Base-by-base conservation (phyloP, 768 basidiomycete genomes). In the Lentinula sp. region DNA sequence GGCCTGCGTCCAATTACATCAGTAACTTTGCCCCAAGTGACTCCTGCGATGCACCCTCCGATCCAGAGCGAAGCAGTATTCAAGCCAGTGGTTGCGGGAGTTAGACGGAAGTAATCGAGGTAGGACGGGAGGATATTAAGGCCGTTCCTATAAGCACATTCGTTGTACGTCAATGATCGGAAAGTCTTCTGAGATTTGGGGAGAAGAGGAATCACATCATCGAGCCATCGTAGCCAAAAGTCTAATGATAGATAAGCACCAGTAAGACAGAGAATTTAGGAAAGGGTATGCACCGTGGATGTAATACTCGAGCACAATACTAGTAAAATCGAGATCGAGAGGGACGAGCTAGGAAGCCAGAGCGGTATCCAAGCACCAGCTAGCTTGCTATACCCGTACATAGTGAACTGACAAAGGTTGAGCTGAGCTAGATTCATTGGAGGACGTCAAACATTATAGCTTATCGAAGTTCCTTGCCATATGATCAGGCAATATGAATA, bases 1-100 rank as follows among this genome's bases (percentile, higher is more conserved):
- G 67, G 66, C 16, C 67, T 46, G 1, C 67, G 64, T 12, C 67
- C 67, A 15, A 65, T 64, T 42, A 66, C 35, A 56, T 68, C 67
- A 9, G 67, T 68, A 8, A 68, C 66, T 41, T 66, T 68, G 18
- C 63, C 63, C 39, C 45, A 68, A 12, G 67, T 66, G 6, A 68
- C 2, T 12, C 64, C 67, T n/a, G 67, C 67, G n/a, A 68, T 60
- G 46, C 66, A 62, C 16, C 67, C 67, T 33, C 67, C 67, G 15
- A 68, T 66, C 64, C 64, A 68, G 8, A 68, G 64, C 13, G 64
- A 65, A 36, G 65, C 67, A 6, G 67, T 68, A 43, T 66, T 68
- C 23, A 66, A 59, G 2, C 61, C 59, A n/a, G 51, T 57, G 20
- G 62, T 66, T 7, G 50, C 61, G 6, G 56, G 59, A 48, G 53